phyloP scores from a whole-genome alignment of 768 basidiomycete genomes.

The Auriscalpium vulgare region DNA sequence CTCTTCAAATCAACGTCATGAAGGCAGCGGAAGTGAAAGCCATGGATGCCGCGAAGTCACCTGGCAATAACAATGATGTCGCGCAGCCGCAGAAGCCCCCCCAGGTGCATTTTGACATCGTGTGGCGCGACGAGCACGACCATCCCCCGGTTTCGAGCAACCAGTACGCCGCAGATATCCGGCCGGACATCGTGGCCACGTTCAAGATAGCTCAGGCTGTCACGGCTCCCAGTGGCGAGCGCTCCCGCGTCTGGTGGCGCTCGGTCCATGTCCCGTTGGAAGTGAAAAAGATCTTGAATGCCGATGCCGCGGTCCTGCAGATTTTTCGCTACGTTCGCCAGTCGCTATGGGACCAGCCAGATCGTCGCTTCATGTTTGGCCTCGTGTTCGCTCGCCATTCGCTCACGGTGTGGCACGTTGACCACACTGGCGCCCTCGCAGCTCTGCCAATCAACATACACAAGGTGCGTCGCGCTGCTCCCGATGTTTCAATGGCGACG shows the following conservation, averaged over 20 bases:
- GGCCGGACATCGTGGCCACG: not conserved
- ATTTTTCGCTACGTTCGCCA: not conserved
- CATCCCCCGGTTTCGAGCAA: not conserved
- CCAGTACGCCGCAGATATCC: not conserved
- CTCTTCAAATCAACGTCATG: not conserved
- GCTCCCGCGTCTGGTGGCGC: not conserved
- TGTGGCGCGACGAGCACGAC: not conserved
- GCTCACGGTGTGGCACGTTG: slow-evolving; percentile 1
- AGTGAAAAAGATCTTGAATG: not conserved
- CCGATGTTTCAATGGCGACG: not conserved
- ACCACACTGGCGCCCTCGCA: not conserved
- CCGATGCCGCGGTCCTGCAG: not conserved
- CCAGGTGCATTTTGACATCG: not conserved
- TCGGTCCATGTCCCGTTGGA: not conserved
- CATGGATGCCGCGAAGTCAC: too few relatives aligned
- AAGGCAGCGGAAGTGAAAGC: too few relatives aligned
- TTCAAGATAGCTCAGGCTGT: not conserved
- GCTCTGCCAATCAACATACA: not conserved
- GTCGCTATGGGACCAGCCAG: not conserved
- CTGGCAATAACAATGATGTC: too few relatives aligned
- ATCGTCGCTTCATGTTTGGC: not conserved
- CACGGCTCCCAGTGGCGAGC: too few relatives aligned
- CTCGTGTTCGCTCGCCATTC: not conserved
- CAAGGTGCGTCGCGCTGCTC: not conserved
- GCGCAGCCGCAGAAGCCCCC: not conserved